These are phyloP conservation scores for Ogataea minuta DNA, from an alignment of 805 yeast genomes.

Conservation along the genomic window DNA sequence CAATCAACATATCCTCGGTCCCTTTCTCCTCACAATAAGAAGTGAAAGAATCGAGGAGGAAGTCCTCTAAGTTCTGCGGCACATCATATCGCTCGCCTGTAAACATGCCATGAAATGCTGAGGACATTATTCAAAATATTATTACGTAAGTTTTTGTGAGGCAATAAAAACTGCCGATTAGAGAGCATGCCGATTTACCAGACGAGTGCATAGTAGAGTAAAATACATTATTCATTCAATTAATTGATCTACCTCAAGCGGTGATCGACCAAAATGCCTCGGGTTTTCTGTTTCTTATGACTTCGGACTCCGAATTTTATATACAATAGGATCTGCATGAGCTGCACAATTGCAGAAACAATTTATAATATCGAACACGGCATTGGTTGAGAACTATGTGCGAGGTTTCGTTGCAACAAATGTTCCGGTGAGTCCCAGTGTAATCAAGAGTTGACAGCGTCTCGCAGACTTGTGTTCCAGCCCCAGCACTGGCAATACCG, in stretches of 20 bases:
- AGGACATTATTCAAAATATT: conserved; percentile 3
- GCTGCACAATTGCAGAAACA: not conserved
- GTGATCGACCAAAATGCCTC: conserved; percentile 11
- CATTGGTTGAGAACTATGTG: conserved; percentile 15
- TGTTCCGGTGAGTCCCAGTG: too few species aligned
- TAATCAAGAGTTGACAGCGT: too few species aligned
- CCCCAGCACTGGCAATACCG: too few species aligned
- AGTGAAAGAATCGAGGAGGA: conserved; percentile 42
- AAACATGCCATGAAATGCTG: conserved; percentile 22
- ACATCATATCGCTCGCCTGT: conserved; percentile 27
- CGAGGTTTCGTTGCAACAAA: not conserved
- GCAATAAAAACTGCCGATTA: not conserved
- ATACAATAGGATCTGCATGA: conserved; percentile 1
- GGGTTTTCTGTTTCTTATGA: not conserved
- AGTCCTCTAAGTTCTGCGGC: conserved; percentile 45
- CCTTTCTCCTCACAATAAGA: conserved; percentile 36
- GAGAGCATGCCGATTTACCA: not conserved
- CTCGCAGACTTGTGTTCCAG: too few species aligned
- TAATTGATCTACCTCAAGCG: too few species aligned
- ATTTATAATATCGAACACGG: conserved; percentile 18
- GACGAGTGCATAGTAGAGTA: not conserved
- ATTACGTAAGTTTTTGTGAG: not conserved
- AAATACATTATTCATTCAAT: too few species aligned
- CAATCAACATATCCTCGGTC: conserved; percentile 37
- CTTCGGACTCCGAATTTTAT: conserved; percentile 11